phyloP scores from a whole-genome alignment of 768 basidiomycete species.

The Pholiota microspora region DNA sequence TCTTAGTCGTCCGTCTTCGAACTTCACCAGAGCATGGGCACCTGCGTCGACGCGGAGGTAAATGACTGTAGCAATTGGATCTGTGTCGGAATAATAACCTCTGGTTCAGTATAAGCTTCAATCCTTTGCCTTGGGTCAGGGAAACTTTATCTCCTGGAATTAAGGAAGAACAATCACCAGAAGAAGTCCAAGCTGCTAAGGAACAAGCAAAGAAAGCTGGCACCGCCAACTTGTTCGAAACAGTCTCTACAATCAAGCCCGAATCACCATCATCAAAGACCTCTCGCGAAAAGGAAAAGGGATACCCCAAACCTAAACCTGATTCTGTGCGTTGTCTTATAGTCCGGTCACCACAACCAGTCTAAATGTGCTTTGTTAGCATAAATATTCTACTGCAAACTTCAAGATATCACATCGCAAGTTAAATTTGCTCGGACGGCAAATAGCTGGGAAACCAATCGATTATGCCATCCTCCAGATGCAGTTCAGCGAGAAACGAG shows the following conservation, averaged over 20 bases:
- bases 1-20: slow-evolving; percentile 2
- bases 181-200: slow-evolving; percentile 45
- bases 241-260: slow-evolving; percentile 19
- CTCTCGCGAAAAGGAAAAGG: slow-evolving; percentile 13
- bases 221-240: slow-evolving; percentile 51
- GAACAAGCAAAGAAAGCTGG: slow-evolving; percentile 43
- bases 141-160: slow-evolving; percentile 52
- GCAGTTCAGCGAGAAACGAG: slow-evolving; percentile 93
- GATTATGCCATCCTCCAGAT: slow-evolving; percentile 96
- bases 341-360: background rate
- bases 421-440: slow-evolving; percentile 82
- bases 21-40: background rate
- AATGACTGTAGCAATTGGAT: background rate
- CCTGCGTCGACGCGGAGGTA: slow-evolving; percentile 4
- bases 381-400: slow-evolving; percentile 88
- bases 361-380: slow-evolving; percentile 43
- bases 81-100: background rate
- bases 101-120: slow-evolving; percentile 41
- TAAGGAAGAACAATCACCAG: slow-evolving; percentile 41
- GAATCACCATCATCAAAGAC: slow-evolving; percentile 7
- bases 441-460: slow-evolving; percentile 88
- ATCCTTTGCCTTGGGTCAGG: slow-evolving; percentile 63
- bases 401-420: slow-evolving; percentile 96
- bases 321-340: slow-evolving; percentile 23
- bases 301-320: slow-evolving; percentile 23